Base-by-base conservation (phyloP, 2,329 filamentous ascomycete species). In the Paraconiothyrium brasiliense region DNA sequence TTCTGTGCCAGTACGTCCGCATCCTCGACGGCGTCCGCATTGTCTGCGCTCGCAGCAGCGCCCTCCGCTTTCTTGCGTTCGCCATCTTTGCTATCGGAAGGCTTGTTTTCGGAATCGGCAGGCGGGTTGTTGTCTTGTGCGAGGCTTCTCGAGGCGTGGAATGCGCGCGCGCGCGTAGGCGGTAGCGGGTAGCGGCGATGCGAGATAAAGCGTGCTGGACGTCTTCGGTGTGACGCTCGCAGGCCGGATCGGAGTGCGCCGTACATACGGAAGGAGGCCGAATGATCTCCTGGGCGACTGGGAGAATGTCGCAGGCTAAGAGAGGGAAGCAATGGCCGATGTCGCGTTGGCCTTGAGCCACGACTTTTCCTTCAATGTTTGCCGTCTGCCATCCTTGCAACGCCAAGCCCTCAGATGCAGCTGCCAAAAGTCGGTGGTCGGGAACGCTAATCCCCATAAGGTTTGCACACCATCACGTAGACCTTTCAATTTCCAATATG, bases 181-280 rank as follows among this genome's bases (percentile, higher is more conserved):
- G 64, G 56, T 30, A 59, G 67, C 58, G 72, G 74, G 64, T 76
- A 76, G 62, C 77, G 74, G 57, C 78, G 77, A 62, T 75, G 70
- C 66, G 65, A 71, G 68, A 79, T 75, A 44, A 76, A 60, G 69
- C 72, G 72, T 64, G 74, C 71, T 68, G 77, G 74, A 67, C 74
- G 71, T 70, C 74, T 76, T 73, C 67, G 71, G 58, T 64, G 71
- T 52, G 76, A 78, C 68, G 78, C 75, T 74, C 77, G 76, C 74
- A 81, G 73, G 69, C 78, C 76, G 65, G 74, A 73, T 71, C 77
- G 77, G 66, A 78, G 74, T 68, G 74, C 76, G 63, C 69, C 70
- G 72, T 80, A 80, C 79, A 81, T 81, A 70, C 74, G 76, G 73
- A 67, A 70, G 59, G 59, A 46, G 43, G 43, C 43, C 43, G 20